Conservation (phyloP, 1,284 basidiomycete species). For the Irpex sp. region DNA sequence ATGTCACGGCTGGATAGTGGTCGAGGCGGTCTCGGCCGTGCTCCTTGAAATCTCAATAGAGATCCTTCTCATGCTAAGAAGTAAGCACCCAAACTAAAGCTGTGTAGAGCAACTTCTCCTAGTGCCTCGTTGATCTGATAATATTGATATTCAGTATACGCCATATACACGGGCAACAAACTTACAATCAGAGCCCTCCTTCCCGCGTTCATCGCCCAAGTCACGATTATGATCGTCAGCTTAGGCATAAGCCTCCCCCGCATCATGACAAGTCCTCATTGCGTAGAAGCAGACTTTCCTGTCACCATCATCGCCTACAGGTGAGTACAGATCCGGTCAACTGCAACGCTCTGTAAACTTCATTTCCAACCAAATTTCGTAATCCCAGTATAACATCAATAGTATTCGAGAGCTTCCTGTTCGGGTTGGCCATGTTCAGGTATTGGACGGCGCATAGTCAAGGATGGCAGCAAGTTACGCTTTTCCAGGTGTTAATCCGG, state of each 20-base stretch:
- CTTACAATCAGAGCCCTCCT: conserved; percentile 20
- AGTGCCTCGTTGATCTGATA: not conserved
- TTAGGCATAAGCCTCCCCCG: conserved; percentile 25
- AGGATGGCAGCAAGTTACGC: conserved; percentile 28
- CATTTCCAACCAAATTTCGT: not conserved
- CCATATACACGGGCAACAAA: conserved; percentile 25
- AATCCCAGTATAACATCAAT: conserved; percentile 30
- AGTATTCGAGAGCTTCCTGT: conserved; percentile 32
- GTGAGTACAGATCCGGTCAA: conserved; percentile 15
- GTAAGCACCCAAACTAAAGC: conserved; percentile 15
- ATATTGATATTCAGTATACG: conserved; percentile 23
- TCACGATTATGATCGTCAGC: conserved; percentile 23
- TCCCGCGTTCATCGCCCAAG: conserved; percentile 20
- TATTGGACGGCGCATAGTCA: conserved; percentile 25
- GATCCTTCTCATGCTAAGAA: conserved; percentile 29
- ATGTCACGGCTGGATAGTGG: conserved; percentile 28
- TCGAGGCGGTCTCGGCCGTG: conserved; percentile 28
- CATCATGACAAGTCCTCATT: conserved; percentile 22
- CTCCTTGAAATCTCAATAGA: conserved; percentile 27
- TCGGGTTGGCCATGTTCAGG: conserved; percentile 30
- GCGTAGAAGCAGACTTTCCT: conserved; percentile 24
- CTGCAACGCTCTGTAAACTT: not conserved
- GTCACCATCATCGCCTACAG: conserved; percentile 26
- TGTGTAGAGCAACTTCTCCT: no score
- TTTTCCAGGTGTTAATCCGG: conserved; percentile 31